phyloP scores from a whole-genome alignment of 192 early-diverging fungal species.

The Entomortierella beljakovae region DNA sequence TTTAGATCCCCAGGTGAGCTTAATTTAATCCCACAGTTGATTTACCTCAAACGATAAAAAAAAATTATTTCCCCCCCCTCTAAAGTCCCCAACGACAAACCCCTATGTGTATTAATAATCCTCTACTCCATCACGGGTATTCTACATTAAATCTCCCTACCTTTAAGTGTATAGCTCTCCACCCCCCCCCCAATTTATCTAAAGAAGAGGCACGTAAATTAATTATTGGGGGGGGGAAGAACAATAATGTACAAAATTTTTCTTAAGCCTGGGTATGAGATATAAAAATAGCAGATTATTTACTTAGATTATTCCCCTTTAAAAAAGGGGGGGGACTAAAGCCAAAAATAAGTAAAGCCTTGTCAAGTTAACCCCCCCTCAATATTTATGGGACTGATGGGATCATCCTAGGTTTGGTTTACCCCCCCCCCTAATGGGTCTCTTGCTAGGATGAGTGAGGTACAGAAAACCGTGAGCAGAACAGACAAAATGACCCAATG shows the following conservation, averaged over 20 bases:
- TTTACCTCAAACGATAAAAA: too few species aligned
- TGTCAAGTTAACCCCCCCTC: conserved; percentile 1
- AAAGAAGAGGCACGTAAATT: conserved; percentile 11
- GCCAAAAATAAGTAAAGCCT: conserved; percentile 9
- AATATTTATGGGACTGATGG: neutral
- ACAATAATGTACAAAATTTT: neutral
- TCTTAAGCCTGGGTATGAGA: neutral
- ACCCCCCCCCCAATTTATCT: neutral
- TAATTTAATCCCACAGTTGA: too few species aligned
- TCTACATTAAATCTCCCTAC: conserved; percentile 2
- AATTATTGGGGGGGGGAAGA: conserved; percentile 1
- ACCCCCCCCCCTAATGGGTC: conserved; percentile 3
- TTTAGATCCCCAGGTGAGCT: too few species aligned
- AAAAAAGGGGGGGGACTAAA: neutral
- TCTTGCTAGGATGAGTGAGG: conserved; percentile 16
- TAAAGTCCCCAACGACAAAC: too few species aligned
- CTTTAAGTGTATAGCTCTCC: conserved; percentile 12
- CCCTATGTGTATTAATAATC: neutral
- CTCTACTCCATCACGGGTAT: neutral
- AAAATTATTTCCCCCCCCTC: too few species aligned
- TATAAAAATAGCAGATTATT: neutral
- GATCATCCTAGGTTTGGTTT: conserved; percentile 12
- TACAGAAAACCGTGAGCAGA: conserved; percentile 12
- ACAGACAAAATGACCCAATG: conserved; percentile 15
- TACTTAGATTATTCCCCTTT: conserved; percentile 4